These are phyloP conservation scores for Linum tenue DNA, from an alignment of 345 rosid species.

Conservation along the genomic window DNA sequence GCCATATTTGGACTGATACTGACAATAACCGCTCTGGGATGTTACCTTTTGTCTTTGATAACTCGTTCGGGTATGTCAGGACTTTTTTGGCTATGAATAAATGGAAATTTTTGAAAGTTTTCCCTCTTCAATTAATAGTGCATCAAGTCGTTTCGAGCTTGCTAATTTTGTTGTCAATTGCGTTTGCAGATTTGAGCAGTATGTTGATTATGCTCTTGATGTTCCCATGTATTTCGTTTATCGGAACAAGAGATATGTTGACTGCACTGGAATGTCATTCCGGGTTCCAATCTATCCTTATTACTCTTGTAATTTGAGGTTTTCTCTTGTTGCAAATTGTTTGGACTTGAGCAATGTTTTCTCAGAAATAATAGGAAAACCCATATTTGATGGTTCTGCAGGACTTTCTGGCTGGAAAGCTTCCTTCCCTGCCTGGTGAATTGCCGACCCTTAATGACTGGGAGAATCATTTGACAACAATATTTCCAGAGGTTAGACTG, in stretches of 20 bases:
- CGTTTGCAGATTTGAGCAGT: slow-evolving; percentile 84
- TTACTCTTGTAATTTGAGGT: slow-evolving; percentile 25
- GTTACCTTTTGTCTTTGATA: slow-evolving; percentile 95
- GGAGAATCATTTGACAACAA: slow-evolving; percentile 95
- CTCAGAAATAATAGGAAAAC: neutral
- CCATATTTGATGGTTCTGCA: slow-evolving; percentile 23
- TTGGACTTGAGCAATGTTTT: too few species aligned
- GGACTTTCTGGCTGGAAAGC: slow-evolving; percentile 97
- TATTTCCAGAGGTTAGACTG: slow-evolving; percentile 97
- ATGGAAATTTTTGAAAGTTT: neutral
- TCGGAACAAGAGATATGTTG: slow-evolving; percentile 69
- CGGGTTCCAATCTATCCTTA: slow-evolving; percentile 64
- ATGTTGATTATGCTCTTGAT: slow-evolving; percentile 98
- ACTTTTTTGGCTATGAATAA: neutral
- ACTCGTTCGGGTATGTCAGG: slow-evolving; percentile 75
- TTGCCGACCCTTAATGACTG: slow-evolving; percentile 86
- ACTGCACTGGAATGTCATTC: slow-evolving; percentile 93
- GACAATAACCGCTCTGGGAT: slow-evolving; percentile 86
- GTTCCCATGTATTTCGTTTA: slow-evolving; percentile 99
- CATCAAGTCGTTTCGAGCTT: neutral
- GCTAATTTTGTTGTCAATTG: neutral
- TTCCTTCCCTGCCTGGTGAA: slow-evolving; percentile 88
- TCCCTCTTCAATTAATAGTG: neutral
- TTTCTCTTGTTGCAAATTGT: slow-evolving; percentile 8
- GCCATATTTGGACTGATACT: slow-evolving; percentile 95